Evolutionary conservation across 352 stramenopile species (phyloP).

Genomic region (Globisporangium uncinulatum): DNA sequence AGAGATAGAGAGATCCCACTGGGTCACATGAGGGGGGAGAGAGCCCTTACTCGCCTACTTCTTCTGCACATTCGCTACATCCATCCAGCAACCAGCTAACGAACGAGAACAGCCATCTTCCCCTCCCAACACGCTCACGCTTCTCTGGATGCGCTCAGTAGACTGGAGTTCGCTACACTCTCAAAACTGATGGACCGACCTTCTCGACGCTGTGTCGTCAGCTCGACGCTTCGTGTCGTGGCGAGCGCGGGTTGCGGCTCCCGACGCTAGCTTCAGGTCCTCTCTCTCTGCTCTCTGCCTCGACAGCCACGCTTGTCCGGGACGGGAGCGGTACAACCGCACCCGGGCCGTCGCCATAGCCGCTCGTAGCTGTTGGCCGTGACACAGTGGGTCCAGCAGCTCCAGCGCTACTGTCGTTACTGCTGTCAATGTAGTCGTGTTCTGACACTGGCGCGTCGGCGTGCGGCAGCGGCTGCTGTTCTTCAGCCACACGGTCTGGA

Average conservation of each 20-base stretch:
- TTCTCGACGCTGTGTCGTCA: neutral
- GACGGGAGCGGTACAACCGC: constrained; percentile 1
- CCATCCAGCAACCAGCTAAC: too few relatives aligned
- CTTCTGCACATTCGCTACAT: too few relatives aligned
- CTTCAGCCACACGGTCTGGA: constrained; percentile 1
- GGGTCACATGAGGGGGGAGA: too few relatives aligned
- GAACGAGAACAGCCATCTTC: too few relatives aligned
- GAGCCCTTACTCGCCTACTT: too few relatives aligned
- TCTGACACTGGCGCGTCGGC: neutral
- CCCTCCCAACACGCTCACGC: too few relatives aligned
- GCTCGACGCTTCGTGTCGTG: neutral
- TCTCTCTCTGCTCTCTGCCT: neutral
- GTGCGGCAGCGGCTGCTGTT: neutral
- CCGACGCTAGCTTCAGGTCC: neutral
- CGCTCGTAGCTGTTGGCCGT: neutral
- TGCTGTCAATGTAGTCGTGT: neutral
- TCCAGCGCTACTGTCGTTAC: too few relatives aligned
- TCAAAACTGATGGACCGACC: neutral
- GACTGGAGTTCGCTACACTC: neutral
- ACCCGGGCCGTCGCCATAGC: constrained; percentile 9
- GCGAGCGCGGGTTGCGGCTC: neutral
- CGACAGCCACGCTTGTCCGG: neutral
- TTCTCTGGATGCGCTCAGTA: too few relatives aligned
- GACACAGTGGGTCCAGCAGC: neutral
- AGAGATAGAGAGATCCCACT: too few relatives aligned